A percentile compares a stretch with the other conserved stretches of the same genome.
phyloP scores from a whole-genome alignment of 1,139 yeast species.

The Taiozyma sp. region DNA sequence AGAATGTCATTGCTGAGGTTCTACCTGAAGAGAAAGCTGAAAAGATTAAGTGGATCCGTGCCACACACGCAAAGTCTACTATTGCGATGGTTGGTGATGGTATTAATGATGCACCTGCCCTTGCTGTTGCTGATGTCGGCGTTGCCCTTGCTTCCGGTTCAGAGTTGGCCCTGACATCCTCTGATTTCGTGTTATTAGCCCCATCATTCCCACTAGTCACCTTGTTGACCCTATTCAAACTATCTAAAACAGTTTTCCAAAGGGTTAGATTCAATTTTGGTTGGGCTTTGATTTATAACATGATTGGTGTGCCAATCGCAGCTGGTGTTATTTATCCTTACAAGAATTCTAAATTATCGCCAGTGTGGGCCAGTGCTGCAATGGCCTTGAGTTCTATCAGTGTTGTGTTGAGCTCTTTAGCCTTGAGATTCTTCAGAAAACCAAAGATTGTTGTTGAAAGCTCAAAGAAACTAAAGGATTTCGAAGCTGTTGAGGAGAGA shows the following conservation, averaged over 20 bases:
- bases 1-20: slow-evolving; percentile 66
- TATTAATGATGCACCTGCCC: slow-evolving; percentile 60
- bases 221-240: slow-evolving; percentile 43
- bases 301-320: slow-evolving; percentile 56
- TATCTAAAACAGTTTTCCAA: slow-evolving; percentile 41
- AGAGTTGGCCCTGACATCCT: slow-evolving; percentile 53
- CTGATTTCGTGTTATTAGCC: slow-evolving; percentile 51
- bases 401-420: slow-evolving; percentile 53
- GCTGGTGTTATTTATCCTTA: slow-evolving; percentile 61
- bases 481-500: slow-evolving; percentile 10
- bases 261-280: slow-evolving; percentile 55
- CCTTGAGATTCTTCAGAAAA: slow-evolving; percentile 44
- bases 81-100: slow-evolving; percentile 63
- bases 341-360: slow-evolving; percentile 46
- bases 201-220: slow-evolving; percentile 44
- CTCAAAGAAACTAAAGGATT: slow-evolving; percentile 1
- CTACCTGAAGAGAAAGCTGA: slow-evolving; percentile 69
- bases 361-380: slow-evolving; percentile 66
- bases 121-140: slow-evolving; percentile 56
- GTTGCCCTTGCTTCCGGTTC: slow-evolving; percentile 57
- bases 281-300: slow-evolving; percentile 50
- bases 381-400: slow-evolving; percentile 61
- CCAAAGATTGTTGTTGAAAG: slow-evolving; percentile 19
- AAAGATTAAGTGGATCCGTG: slow-evolving; percentile 51
- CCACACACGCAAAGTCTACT: slow-evolving; percentile 24